Evolutionary conservation across 768 basidiomycete species (phyloP).

Genomic region (Mycena rosella): DNA sequence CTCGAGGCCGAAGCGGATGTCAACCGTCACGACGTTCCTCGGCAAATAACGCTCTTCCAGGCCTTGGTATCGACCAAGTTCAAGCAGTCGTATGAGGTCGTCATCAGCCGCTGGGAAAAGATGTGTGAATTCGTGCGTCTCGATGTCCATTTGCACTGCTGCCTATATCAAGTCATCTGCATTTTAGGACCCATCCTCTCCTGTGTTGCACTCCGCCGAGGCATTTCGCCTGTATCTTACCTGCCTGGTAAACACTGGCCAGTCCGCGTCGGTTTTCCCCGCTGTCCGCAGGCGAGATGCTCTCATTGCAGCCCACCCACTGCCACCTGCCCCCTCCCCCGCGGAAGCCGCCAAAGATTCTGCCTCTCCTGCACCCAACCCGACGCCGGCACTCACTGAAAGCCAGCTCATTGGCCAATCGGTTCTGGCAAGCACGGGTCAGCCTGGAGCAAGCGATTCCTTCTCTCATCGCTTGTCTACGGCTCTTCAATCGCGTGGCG

Average conservation of each 20-base stretch:
- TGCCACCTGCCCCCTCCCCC: slow-evolving; percentile 36
- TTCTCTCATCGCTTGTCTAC: slow-evolving; percentile 49
- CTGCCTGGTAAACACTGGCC: slow-evolving; percentile 71
- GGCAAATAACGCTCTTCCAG: slow-evolving; percentile 77
- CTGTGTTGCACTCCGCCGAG: slow-evolving; percentile 75
- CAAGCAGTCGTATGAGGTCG: slow-evolving; percentile 76
- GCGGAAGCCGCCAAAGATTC: slow-evolving; percentile 24
- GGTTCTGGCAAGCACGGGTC: slow-evolving; percentile 54
- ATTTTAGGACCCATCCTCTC: slow-evolving; percentile 73
- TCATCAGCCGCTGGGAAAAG: slow-evolving; percentile 86
- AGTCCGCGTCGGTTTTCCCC: slow-evolving; percentile 66
- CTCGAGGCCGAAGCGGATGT: slow-evolving; percentile 85
- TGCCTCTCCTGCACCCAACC: background rate
- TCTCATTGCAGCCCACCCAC: slow-evolving; percentile 59
- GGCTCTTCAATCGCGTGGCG: slow-evolving; percentile 57
- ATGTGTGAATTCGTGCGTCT: slow-evolving; percentile 84
- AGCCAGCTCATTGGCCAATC: slow-evolving; percentile 58
- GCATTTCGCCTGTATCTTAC: slow-evolving; percentile 85
- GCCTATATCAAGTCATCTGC: slow-evolving; percentile 26
- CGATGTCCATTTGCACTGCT: background rate
- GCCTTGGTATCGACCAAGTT: slow-evolving; percentile 75
- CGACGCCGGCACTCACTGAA: slow-evolving; percentile 34
- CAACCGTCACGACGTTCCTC: slow-evolving; percentile 73
- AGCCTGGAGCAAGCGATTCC: slow-evolving; percentile 40
- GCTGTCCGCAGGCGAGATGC: slow-evolving; percentile 81